Evolutionary conservation across 768 basidiomycete species (phyloP).

Genomic region (Pleurotus sapidus): DNA sequence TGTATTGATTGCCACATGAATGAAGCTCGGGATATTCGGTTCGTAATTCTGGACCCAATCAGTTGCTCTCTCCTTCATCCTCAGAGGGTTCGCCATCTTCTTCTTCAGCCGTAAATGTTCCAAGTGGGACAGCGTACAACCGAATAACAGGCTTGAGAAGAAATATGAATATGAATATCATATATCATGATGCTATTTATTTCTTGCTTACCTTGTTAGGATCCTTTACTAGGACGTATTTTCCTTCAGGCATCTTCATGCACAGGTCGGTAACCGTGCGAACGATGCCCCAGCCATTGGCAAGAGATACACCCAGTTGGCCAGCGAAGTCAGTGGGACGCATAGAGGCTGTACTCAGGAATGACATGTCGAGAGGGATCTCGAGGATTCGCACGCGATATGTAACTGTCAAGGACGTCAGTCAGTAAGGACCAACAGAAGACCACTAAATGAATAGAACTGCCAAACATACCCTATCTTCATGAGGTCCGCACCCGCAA

Average conservation of each 20-base stretch:
- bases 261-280: slow-evolving; percentile 91
- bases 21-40: not conserved
- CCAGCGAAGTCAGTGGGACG: slow-evolving; percentile 92
- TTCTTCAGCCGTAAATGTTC: slow-evolving; percentile 82
- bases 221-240: slow-evolving; percentile 96
- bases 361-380: slow-evolving; percentile 97
- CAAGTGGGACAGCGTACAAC: slow-evolving; percentile 87
- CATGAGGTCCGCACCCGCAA: slow-evolving; percentile 94
- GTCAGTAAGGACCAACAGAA: slow-evolving; percentile 14
- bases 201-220: slow-evolving; percentile 81
- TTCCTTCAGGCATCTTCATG: slow-evolving; percentile 97
- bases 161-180: slow-evolving; percentile 15
- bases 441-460: slow-evolving; percentile 7
- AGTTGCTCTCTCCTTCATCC: slow-evolving; percentile 36
- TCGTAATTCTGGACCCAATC: not conserved
- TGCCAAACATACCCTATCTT: slow-evolving; percentile 85
- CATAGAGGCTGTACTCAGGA: slow-evolving; percentile 92
- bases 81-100: slow-evolving; percentile 56
- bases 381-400: slow-evolving; percentile 90
- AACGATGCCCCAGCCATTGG: slow-evolving; percentile 99
- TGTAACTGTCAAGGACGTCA: slow-evolving; percentile 58
- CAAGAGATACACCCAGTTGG: slow-evolving; percentile 91
- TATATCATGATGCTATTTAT: not conserved
- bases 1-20: not conserved
- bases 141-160: slow-evolving; percentile 83